Evolutionary conservation across 1,139 yeast genomes (phyloP).

Genomic region (Candida pseudoviswanathii): DNA sequence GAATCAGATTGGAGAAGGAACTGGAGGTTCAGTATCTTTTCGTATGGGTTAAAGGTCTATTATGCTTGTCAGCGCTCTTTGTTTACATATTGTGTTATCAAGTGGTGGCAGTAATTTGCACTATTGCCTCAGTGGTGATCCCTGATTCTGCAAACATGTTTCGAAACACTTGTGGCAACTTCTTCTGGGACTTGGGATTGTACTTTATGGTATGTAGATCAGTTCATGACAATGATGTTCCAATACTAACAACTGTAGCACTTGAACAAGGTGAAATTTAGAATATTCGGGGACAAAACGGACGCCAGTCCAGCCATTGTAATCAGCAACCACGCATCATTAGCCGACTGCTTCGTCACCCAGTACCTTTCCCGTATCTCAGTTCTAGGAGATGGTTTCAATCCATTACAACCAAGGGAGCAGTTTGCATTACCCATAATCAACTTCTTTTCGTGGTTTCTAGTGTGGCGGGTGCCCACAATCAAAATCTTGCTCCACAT

Average conservation of each 20-base stretch:
- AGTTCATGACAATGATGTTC: background rate
- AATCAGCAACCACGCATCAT: conserved; percentile 56
- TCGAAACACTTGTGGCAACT: conserved; percentile 23
- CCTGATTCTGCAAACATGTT: conserved; percentile 31
- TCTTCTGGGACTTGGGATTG: conserved; percentile 41
- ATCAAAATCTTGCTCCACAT: conserved; percentile 42
- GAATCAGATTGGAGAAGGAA: conserved; percentile 19
- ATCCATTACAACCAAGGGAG: conserved; percentile 9
- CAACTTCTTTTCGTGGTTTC: conserved; percentile 64
- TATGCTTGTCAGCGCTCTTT: conserved; percentile 19
- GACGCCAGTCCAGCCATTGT: conserved; percentile 50
- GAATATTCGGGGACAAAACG: conserved; percentile 45
- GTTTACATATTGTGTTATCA: conserved; percentile 25
- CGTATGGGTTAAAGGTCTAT: conserved; percentile 22
- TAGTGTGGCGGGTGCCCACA: conserved; percentile 58
- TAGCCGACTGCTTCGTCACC: conserved; percentile 55
- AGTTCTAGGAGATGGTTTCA: conserved; percentile 7
- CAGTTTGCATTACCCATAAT: conserved; percentile 37
- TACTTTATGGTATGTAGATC: conserved; percentile 32
- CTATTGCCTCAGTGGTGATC: conserved; percentile 21
- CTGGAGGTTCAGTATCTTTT: conserved; percentile 13
- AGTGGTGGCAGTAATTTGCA: conserved; percentile 23
- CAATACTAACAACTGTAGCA: conserved; percentile 22
- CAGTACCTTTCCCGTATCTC: conserved; percentile 42
- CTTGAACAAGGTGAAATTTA: conserved; percentile 37